Conservation (phyloP, 352 stramenopile genomes). For the Blastocystis sp. region DNA sequence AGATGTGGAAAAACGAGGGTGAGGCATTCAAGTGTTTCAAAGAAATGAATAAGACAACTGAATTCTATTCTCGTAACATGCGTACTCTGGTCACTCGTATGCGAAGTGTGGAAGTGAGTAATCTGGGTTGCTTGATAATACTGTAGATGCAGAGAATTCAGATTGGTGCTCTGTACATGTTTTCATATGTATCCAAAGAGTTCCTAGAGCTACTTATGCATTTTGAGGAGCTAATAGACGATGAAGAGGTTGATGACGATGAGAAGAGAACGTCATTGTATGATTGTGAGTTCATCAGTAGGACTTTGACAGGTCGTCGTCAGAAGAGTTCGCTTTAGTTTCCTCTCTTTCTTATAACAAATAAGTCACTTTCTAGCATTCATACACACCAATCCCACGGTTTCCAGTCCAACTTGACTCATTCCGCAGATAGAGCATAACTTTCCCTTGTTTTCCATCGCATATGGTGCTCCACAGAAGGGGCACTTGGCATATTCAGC, state of each 20-base stretch:
- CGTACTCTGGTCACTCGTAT: conserved; percentile 18
- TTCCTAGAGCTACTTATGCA: conserved; percentile 54
- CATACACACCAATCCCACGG: conserved; percentile 63
- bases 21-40: not conserved
- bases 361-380: conserved; percentile 15
- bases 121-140: not conserved
- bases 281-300: not conserved
- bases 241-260: conserved; percentile 10
- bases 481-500: conserved; percentile 84
- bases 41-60: not conserved
- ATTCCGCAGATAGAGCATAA: conserved; percentile 88
- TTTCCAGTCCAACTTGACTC: conserved; percentile 80
- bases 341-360: conserved; percentile 19
- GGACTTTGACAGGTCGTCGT: conserved; percentile 50
- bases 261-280: conserved; percentile 32
- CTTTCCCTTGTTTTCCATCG: conserved; percentile 79
- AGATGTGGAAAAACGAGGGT: conserved; percentile 39
- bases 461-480: conserved; percentile 89
- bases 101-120: conserved; percentile 7
- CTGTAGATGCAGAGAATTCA: conserved; percentile 42
- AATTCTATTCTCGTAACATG: not conserved
- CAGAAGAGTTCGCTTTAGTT: not conserved
- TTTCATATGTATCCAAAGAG: conserved; percentile 64
- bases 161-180: conserved; percentile 58
- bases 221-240: conserved; percentile 47